Conservation (phyloP, 2,329 filamentous ascomycete genomes). For the Neofusicoccum sp. region DNA sequence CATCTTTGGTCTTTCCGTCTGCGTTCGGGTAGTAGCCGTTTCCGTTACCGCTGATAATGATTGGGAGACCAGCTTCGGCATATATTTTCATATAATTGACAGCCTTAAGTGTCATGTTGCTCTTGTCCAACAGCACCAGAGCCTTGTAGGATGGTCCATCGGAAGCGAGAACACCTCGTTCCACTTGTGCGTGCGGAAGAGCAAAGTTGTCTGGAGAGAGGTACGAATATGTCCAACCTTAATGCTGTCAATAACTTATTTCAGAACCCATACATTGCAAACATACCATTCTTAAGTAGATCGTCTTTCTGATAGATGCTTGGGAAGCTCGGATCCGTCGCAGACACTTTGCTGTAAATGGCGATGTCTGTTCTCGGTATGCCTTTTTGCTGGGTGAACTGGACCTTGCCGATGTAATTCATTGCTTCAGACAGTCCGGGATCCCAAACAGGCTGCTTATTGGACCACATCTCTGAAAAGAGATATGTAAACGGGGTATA, state of each 20-base stretch:
- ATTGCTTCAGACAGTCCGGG: not conserved
- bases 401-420: not conserved
- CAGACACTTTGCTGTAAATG: not conserved
- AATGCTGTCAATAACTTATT: not conserved
- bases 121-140: not conserved
- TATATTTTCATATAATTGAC: not conserved
- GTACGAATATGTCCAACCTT: not conserved
- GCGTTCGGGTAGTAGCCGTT: not conserved
- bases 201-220: not conserved
- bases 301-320: not conserved
- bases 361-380: not conserved
- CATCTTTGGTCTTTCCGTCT: not conserved
- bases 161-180: not conserved
- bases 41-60: not conserved
- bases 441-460: constrained; percentile 13
- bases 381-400: not conserved
- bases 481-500: constrained; percentile 16
- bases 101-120: not conserved
- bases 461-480: not conserved
- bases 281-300: not conserved
- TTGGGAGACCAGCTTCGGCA: not conserved
- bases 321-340: not conserved
- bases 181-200: not conserved
- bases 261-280: not conserved
- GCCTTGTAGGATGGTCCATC: not conserved